Base-by-base conservation (phyloP, 208 protist species). In the Herpetomonas muscarum region DNA sequence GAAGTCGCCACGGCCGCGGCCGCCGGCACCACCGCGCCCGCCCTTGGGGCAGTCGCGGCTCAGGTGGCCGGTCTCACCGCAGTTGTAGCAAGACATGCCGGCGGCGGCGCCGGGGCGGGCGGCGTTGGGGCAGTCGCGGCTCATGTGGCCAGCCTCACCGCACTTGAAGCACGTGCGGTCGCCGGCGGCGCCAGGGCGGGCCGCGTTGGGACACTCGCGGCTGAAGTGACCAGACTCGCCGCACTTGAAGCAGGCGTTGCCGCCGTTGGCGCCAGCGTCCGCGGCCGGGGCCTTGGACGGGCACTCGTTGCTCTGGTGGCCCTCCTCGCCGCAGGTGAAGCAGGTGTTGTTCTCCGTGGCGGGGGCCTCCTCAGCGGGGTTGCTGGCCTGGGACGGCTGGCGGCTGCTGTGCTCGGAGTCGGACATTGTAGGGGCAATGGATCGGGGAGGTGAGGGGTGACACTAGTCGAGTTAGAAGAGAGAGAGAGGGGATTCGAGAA, bases 261-360 rank as follows among this genome's bases (percentile, higher is more conserved):
- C 56, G n/a, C 44, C 56, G 42, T 82, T 86, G 44, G 63, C 64
- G 36, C 64, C 58, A 30, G 63, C 52, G 34, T 78, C n/a, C n/a
- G n/a, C 58, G 44, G 39, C 9, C 25, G 53, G 6, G 37, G 66
- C 34, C 15, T 42, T 39, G 44, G 68, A 78, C 36, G 85, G 79
- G 76, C 88, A 96, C 46, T 96, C 87, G 56, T 85, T 79, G 44
- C 76, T 72, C 54, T 85, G 78, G 68, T 96, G 90, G 56, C 86
- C 90, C 42, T 87, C 72, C 69, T 94, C 63, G 34, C 85, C 84
- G 55, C 90, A 96, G 34, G 70, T 67, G 64, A 78, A 76, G 81
- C 89, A 95, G 41, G 54, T 58, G 47, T 52, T 74, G 64, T 57
- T 55, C 61, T 59, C 52, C 34, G 68, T 63, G 49, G 39, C 59